phyloP scores from a whole-genome alignment of 768 basidiomycete species.

The Auricularia sp. region DNA sequence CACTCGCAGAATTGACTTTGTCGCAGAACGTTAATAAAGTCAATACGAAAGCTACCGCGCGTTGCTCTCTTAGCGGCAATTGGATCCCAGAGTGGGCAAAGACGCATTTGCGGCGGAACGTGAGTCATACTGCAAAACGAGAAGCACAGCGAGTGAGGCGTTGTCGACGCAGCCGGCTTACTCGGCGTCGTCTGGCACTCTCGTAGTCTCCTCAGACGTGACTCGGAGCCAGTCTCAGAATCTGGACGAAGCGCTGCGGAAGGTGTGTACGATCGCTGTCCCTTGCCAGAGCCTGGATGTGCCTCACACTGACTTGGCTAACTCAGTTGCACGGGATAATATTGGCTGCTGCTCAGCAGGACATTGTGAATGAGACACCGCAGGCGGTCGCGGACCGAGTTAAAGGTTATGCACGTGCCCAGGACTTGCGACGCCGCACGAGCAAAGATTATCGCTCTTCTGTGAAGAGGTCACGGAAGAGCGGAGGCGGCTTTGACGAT shows the following conservation, averaged over 20 bases:
- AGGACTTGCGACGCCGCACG: constrained; percentile 34
- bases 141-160: neutral
- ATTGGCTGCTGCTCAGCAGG: constrained; percentile 32
- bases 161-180: constrained; percentile 42
- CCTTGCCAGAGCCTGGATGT: neutral
- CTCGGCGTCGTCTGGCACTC: constrained; percentile 53
- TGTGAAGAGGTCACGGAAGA: constrained; percentile 26
- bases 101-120: constrained; percentile 35
- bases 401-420: constrained; percentile 30
- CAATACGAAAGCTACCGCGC: constrained; percentile 68
- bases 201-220: constrained; percentile 57
- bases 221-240: constrained; percentile 74
- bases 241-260: constrained; percentile 57
- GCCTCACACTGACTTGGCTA: neutral
- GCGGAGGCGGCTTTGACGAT: neutral
- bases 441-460: constrained; percentile 46
- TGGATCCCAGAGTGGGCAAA: constrained; percentile 69
- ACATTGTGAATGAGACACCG: constrained; percentile 44
- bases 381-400: constrained; percentile 48
- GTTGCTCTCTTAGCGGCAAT: constrained; percentile 42
- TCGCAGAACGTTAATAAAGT: constrained; percentile 80
- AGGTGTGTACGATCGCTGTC: constrained; percentile 31
- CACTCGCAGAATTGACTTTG: neutral
- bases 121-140: constrained; percentile 24
- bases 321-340: constrained; percentile 45